Percentiles rank a stretch among this genome's conserved stretches.
phyloP scores from a whole-genome alignment of 768 basidiomycete species.

The Nidularia pulvinata region DNA sequence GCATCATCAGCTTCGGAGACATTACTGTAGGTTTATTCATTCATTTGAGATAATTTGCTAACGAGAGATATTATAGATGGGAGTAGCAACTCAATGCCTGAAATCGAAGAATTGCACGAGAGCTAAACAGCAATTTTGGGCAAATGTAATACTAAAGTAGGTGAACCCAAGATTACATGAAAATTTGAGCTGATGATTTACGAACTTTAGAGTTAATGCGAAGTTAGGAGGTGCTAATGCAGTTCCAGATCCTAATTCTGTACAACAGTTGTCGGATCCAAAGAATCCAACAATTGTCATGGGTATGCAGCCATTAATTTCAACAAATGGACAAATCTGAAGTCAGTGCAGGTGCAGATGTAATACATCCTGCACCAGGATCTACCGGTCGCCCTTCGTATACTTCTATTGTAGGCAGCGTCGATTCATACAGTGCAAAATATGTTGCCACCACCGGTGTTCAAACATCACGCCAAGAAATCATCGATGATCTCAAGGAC shows the following conservation, averaged over 20 bases:
- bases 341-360: conserved; percentile 59
- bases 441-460: conserved; percentile 56
- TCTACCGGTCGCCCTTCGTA: conserved; percentile 74
- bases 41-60: neutral
- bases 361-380: conserved; percentile 80
- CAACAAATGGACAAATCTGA: neutral
- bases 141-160: conserved; percentile 81
- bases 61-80: conserved; percentile 40
- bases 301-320: conserved; percentile 49
- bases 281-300: conserved; percentile 77
- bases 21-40: conserved; percentile 14
- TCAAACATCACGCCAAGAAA: conserved; percentile 62
- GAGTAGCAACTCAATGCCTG: conserved; percentile 82
- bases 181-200: neutral
- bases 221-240: conserved; percentile 85
- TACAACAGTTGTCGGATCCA: conserved; percentile 58
- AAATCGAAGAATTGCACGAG: conserved; percentile 60
- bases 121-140: conserved; percentile 78
- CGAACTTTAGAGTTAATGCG: conserved; percentile 62
- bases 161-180: conserved; percentile 13
- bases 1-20: conserved; percentile 62
- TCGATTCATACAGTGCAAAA: conserved; percentile 70
- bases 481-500: conserved; percentile 62
- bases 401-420: conserved; percentile 72
- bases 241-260: conserved; percentile 63